Evolutionary conservation across 768 basidiomycete genomes (phyloP).

Genomic region (Calocybe gangraenosa): DNA sequence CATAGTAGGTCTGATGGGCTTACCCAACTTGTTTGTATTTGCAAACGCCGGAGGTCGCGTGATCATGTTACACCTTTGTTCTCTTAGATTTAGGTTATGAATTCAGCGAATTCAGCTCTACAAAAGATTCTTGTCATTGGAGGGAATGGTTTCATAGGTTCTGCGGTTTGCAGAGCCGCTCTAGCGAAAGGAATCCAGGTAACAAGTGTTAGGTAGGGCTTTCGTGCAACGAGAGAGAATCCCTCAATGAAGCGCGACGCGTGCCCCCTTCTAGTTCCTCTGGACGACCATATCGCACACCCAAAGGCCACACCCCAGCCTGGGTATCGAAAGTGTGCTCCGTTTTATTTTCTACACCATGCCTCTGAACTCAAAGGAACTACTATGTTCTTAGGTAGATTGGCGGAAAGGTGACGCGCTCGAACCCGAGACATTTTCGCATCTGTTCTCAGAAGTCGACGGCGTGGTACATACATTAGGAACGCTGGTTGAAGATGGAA

Average conservation of each 20-base stretch:
- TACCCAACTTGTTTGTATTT: too few species aligned
- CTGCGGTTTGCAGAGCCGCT: constrained; percentile 88
- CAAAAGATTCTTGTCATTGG: constrained; percentile 87
- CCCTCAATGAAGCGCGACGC: background rate
- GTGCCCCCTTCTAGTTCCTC: constrained; percentile 55
- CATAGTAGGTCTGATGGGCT: too few species aligned
- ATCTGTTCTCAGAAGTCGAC: constrained; percentile 59
- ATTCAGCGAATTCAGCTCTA: constrained; percentile 29
- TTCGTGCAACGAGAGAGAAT: background rate
- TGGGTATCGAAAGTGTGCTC: constrained; percentile 73
- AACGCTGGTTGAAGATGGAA: constrained; percentile 74
- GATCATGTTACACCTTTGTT: too few species aligned
- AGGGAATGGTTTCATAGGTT: constrained; percentile 98
- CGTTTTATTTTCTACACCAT: background rate
- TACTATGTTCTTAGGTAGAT: constrained; percentile 56
- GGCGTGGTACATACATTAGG: constrained; percentile 95
- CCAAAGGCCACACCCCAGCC: constrained; percentile 85
- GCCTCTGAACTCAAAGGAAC: too few species aligned
- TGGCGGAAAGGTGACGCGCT: constrained; percentile 88
- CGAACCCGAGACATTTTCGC: constrained; percentile 64
- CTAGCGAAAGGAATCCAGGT: constrained; percentile 82
- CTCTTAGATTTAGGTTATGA: too few species aligned
- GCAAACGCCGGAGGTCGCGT: too few species aligned
- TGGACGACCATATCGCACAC: constrained; percentile 78
- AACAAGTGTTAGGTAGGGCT: constrained; percentile 75